Evolutionary conservation across 2,329 filamentous ascomycete genomes (phyloP).

Genomic region (Akanthomyces muscarius): DNA sequence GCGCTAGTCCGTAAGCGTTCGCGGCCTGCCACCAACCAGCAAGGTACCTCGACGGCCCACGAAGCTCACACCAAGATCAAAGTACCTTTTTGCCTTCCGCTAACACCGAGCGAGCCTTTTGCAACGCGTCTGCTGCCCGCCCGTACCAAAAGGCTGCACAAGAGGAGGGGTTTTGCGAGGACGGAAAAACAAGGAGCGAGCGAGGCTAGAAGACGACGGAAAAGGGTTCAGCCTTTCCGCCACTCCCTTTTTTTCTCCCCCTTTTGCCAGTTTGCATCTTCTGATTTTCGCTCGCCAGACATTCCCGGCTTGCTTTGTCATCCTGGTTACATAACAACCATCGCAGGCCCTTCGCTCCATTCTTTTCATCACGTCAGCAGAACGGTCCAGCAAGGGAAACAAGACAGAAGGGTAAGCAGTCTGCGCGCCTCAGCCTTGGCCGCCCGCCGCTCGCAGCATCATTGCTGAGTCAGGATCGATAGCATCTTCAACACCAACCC

Average conservation of each 20-base stretch:
- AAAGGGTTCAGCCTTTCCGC: background rate
- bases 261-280: background rate
- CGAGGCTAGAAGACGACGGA: background rate
- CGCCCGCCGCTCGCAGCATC: background rate
- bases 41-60: background rate
- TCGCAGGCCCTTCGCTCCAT: no score
- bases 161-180: background rate
- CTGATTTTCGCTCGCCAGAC: background rate
- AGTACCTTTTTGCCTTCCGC: background rate
- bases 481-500: constrained; percentile 24
- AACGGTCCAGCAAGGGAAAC: background rate
- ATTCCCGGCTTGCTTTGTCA: constrained; percentile 13
- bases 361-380: constrained; percentile 17
- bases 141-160: background rate
- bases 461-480: constrained; percentile 33
- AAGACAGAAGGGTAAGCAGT: background rate
- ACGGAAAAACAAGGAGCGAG: background rate
- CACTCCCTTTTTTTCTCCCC: background rate
- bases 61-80: background rate
- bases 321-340: constrained; percentile 14
- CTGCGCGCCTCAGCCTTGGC: background rate
- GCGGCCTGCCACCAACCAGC: background rate
- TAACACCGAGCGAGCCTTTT: background rate
- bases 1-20: background rate
- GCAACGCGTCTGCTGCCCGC: background rate